Evolutionary conservation across 371 early-diverging fungal species (phyloP).

Genomic region (Ecytonucleospora hepatopenaei): DNA sequence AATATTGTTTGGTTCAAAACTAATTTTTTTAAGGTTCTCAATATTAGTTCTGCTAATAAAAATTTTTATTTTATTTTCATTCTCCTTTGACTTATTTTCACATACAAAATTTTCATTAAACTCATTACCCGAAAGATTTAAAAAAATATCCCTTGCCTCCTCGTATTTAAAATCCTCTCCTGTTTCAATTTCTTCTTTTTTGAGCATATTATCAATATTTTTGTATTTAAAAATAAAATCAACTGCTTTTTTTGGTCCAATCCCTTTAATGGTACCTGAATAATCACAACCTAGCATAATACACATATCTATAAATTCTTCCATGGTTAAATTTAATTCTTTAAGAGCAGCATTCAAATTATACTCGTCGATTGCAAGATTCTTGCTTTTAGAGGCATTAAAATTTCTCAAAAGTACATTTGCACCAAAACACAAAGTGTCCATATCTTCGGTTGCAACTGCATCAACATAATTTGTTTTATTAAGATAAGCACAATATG

Average conservation of each 20-base stretch:
- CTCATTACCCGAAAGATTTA: constrained; percentile 65
- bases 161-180: constrained; percentile 77
- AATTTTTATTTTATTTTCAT: too few relatives aligned
- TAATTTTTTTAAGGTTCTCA: constrained; percentile 61
- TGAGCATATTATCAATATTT: constrained; percentile 70
- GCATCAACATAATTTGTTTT: constrained; percentile 77
- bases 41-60: too few relatives aligned
- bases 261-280: constrained; percentile 79
- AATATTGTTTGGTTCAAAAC: not conserved
- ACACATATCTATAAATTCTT: constrained; percentile 90
- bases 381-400: constrained; percentile 77
- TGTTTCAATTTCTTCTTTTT: constrained; percentile 57
- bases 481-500: constrained; percentile 86
- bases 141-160: constrained; percentile 78
- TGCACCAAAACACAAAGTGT: constrained; percentile 84
- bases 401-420: constrained; percentile 82
- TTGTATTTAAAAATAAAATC: constrained; percentile 72
- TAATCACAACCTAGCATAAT: constrained; percentile 98
- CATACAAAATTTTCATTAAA: constrained; percentile 59
- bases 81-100: constrained; percentile 74
- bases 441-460: constrained; percentile 98
- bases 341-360: constrained; percentile 68
- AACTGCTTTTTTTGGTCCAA: constrained; percentile 77
- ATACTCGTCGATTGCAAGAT: constrained; percentile 80
- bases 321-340: constrained; percentile 66